Base-by-base conservation (phyloP, 129 eudicot species). In the Helichrysum umbraculigerum region DNA sequence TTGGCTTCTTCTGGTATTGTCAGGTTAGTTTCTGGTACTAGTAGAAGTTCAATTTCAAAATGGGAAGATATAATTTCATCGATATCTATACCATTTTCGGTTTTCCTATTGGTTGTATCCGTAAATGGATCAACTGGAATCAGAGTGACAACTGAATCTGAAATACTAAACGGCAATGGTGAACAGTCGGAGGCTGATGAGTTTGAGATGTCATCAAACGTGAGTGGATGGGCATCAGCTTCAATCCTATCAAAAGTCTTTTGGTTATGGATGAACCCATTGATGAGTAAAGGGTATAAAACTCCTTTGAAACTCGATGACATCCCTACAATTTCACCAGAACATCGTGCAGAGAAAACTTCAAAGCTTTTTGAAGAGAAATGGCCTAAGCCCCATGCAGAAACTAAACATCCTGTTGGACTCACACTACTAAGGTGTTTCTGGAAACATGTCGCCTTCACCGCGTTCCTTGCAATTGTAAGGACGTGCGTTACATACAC, bases 211-310 rank as follows among this genome's bases (percentile, higher is more conserved):
- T 35, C 41, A 35, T 35, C 41, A 86, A 74, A 56, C 32, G 86
- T 84, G 51, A 93, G 81, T 35, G 88, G 89, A 5, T 93, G 78
- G 79, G 92, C 92, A 56, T 63, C 92, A 5, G 98, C 96, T 12
- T 90, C 97, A 10, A 1, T 85, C 29, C 4, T 77, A 20, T 93
- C 98, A 0, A 90, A 87, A 76, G 76, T 87, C 15, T 93, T 93
- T 39, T 93, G 95, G 92, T 0, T 88, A 22, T 90, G 97, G 98
- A 66, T 93, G 91, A 93, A 90, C 34, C 97, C 98, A 6, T 73
- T 93, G 19, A 67, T 93, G 51, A 72, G 64, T 12, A 88, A 84
- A 78, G 98, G 98, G 11, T 84, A 85, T 66, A 77, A 22, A 17
- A 54, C 81, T 1, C 87, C 97, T 7, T 69, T 93, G 21, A 85